A percentile compares a stretch with the other conserved stretches of the same genome.
phyloP scores from a whole-genome alignment of 2,329 filamentous ascomycete genomes.

The Cucurbitaria berberidis region DNA sequence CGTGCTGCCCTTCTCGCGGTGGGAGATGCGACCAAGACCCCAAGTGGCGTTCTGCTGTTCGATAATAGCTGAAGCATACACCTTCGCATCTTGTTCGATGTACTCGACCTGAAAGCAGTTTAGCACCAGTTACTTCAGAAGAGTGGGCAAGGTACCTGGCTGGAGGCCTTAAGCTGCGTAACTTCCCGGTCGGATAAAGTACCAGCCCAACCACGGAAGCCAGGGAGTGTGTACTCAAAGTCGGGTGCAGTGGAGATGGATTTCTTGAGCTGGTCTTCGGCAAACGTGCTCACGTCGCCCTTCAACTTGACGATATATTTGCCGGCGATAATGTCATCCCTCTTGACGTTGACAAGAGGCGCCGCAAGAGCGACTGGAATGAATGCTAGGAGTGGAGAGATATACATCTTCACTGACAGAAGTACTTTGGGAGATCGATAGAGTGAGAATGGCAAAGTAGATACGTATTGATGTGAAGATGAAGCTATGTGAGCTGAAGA shows the following conservation, averaged over 20 bases:
- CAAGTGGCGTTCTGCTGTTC: conserved; percentile 47
- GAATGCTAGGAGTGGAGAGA: conserved; percentile 39
- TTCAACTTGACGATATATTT: conserved; percentile 56
- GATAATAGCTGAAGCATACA: conserved; percentile 37
- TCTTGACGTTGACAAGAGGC: conserved; percentile 44
- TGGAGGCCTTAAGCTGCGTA: conserved; percentile 29
- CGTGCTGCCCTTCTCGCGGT: conserved; percentile 34
- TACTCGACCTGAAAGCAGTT: conserved; percentile 37
- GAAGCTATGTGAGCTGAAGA: conserved; percentile 1
- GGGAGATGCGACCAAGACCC: conserved; percentile 50
- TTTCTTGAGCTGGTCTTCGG: conserved; percentile 26
- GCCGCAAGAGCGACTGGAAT: conserved; percentile 47
- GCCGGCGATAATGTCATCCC: conserved; percentile 39
- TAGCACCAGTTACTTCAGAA: background rate
- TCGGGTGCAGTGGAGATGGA: conserved; percentile 26
- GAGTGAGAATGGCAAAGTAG: background rate
- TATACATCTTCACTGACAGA: conserved; percentile 34
- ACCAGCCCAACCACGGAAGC: conserved; percentile 48
- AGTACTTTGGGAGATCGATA: background rate
- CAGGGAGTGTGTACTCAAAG: conserved; percentile 43
- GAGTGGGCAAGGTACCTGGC: conserved; percentile 22
- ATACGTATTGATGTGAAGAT: background rate
- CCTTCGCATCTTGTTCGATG: conserved; percentile 43
- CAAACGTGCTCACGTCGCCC: conserved; percentile 28
- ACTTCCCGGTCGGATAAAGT: conserved; percentile 36